Evolutionary conservation across 1,284 basidiomycete genomes (phyloP).

Genomic region (Entoloma clypeatum): DNA sequence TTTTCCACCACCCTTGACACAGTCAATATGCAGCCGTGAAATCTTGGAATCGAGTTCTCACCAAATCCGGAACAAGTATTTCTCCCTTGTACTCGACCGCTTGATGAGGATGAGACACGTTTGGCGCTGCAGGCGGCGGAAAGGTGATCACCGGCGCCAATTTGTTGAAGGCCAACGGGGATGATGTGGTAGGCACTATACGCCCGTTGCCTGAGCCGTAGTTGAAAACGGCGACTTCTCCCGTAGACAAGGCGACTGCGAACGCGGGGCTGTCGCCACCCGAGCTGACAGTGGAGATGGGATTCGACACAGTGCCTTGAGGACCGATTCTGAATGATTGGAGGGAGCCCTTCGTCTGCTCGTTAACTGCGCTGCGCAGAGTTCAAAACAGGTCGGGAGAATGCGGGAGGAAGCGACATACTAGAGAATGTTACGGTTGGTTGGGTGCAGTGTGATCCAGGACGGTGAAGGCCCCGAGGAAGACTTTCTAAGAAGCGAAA

Average conservation of each 20-base stretch:
- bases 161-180: constrained; percentile 40
- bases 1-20: constrained; percentile 53
- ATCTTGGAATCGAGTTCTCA: constrained; percentile 25
- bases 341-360: constrained; percentile 41
- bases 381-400: constrained; percentile 1
- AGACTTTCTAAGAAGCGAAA: constrained; percentile 44
- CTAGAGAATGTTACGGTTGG: constrained; percentile 57
- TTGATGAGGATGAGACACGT: constrained; percentile 60
- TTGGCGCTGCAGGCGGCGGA: constrained; percentile 35
- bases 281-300: constrained; percentile 45
- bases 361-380: constrained; percentile 52
- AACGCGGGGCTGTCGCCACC: constrained; percentile 53
- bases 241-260: constrained; percentile 46
- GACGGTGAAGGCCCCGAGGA: constrained; percentile 51
- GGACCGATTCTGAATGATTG: constrained; percentile 53
- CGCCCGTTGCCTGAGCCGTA: constrained; percentile 55
- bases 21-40: constrained; percentile 1
- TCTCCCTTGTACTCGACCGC: constrained; percentile 49
- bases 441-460: constrained; percentile 52
- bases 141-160: constrained; percentile 48
- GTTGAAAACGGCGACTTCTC: constrained; percentile 58
- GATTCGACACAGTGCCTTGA: constrained; percentile 42
- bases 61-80: constrained; percentile 62
- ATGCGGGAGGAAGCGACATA: constrained; percentile 24
- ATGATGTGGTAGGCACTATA: constrained; percentile 42